Evolutionary conservation across 176 grass and related monocot species (phyloP).

Genomic region (Paspalum notatum): DNA sequence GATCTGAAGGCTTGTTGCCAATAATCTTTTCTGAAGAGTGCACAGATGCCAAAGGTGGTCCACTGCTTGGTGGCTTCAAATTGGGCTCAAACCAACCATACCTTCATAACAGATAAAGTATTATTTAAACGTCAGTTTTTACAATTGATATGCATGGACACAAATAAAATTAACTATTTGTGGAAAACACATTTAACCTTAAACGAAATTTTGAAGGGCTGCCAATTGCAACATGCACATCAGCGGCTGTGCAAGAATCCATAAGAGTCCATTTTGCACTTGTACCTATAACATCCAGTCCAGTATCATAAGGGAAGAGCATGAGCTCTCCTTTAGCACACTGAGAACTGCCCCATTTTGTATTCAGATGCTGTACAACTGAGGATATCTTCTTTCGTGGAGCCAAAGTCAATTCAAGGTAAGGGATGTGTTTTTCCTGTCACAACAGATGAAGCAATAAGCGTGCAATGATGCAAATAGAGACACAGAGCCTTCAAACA

Average conservation of each 20-base stretch:
- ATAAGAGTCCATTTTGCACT: constrained; percentile 75
- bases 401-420: constrained; percentile 85
- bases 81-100: constrained; percentile 82
- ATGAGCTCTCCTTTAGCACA: constrained; percentile 63
- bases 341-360: constrained; percentile 77
- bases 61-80: constrained; percentile 36
- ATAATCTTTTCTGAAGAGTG: constrained; percentile 41
- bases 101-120: constrained; percentile 48
- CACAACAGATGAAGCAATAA: constrained; percentile 38
- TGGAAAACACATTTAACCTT: constrained; percentile 56
- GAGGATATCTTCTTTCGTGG: constrained; percentile 94
- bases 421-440: constrained; percentile 85
- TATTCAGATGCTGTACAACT: constrained; percentile 84
- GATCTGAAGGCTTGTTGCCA: constrained; percentile 29
- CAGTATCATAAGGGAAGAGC: constrained; percentile 75
- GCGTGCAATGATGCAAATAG: not conserved
- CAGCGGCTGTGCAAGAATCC: constrained; percentile 71
- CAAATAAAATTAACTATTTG: constrained; percentile 4
- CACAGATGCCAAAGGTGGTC: constrained; percentile 26
- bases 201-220: constrained; percentile 77
- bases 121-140: not conserved
- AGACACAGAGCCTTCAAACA: constrained; percentile 12
- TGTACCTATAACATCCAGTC: constrained; percentile 41
- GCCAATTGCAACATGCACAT: constrained; percentile 77
- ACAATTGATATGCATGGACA: not conserved